Evolutionary conservation across 2,329 filamentous ascomycete species (phyloP).

Genomic region (Pyricularia grisea): DNA sequence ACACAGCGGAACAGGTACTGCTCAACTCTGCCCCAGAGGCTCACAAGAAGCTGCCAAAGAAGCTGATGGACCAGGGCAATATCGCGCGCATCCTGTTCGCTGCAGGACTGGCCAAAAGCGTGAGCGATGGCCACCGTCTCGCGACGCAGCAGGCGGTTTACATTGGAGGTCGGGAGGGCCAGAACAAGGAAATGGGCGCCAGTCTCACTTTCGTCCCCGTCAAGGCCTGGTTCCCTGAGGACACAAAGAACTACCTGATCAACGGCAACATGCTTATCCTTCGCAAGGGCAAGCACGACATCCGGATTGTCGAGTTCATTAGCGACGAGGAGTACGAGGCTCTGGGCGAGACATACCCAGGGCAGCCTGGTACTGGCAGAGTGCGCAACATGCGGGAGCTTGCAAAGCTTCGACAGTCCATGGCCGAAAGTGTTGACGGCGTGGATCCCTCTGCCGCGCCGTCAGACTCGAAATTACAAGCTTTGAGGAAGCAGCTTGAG

Average conservation of each 20-base stretch:
- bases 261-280: slow-evolving; percentile 49
- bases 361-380: slow-evolving; percentile 39
- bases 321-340: slow-evolving; percentile 42
- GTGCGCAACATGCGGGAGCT: slow-evolving; percentile 35
- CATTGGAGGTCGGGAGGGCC: slow-evolving; percentile 33
- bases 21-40: slow-evolving; percentile 37
- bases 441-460: background rate
- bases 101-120: slow-evolving; percentile 46
- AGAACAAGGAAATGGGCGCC: slow-evolving; percentile 25
- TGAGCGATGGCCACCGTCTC: slow-evolving; percentile 49
- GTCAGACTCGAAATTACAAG: slow-evolving; percentile 18
- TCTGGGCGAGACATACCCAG: slow-evolving; percentile 41
- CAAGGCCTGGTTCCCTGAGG: slow-evolving; percentile 45
- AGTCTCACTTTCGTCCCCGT: slow-evolving; percentile 48
- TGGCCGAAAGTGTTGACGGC: slow-evolving; percentile 6
- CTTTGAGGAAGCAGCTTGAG: slow-evolving; percentile 15
- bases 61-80: slow-evolving; percentile 42
- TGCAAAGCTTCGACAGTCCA: slow-evolving; percentile 16
- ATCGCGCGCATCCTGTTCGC: slow-evolving; percentile 52
- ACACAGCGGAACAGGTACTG: slow-evolving; percentile 13
- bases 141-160: slow-evolving; percentile 48
- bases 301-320: slow-evolving; percentile 52
- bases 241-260: slow-evolving; percentile 52
- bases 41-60: slow-evolving; percentile 50
- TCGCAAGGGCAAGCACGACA: slow-evolving; percentile 54